Conservation (phyloP, 2,329 filamentous ascomycete genomes). For the Orbilia brochopaga region DNA sequence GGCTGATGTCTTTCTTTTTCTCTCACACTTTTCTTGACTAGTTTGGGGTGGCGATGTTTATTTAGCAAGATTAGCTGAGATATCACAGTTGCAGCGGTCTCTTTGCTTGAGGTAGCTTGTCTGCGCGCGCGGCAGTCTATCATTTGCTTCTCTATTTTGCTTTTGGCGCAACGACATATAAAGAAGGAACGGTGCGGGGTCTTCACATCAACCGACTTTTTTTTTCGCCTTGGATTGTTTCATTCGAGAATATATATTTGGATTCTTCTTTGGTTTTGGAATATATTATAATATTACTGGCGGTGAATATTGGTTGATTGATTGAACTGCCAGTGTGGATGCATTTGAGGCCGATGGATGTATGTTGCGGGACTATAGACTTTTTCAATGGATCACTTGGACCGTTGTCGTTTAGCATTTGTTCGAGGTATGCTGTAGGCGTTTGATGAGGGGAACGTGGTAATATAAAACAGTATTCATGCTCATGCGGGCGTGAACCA, state of each 20-base stretch:
- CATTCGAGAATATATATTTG: background rate
- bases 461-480: too few species aligned
- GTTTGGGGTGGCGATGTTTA: slow-evolving; percentile 6
- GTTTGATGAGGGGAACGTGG: too few species aligned
- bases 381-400: too few species aligned
- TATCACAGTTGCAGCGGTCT: background rate
- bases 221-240: background rate
- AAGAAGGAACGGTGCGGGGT: slow-evolving; percentile 11
- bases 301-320: background rate
- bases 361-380: too few species aligned
- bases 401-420: too few species aligned
- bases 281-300: slow-evolving; percentile 1
- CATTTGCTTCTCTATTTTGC: slow-evolving; percentile 10
- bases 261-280: background rate
- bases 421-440: too few species aligned
- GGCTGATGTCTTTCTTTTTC: slow-evolving; percentile 26
- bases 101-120: slow-evolving; percentile 1
- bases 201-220: background rate
- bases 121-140: slow-evolving; percentile 5
- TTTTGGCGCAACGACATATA: slow-evolving; percentile 22
- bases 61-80: slow-evolving; percentile 10
- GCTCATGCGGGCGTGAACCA: too few species aligned
- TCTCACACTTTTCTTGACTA: slow-evolving; percentile 22
- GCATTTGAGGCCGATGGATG: too few species aligned
- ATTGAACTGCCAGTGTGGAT: background rate